Percentiles rank a stretch among this genome's conserved stretches.
Evolutionary conservation across 495 filamentous ascomycete species (phyloP).

Genomic region (Gamarada debralockiae): DNA sequence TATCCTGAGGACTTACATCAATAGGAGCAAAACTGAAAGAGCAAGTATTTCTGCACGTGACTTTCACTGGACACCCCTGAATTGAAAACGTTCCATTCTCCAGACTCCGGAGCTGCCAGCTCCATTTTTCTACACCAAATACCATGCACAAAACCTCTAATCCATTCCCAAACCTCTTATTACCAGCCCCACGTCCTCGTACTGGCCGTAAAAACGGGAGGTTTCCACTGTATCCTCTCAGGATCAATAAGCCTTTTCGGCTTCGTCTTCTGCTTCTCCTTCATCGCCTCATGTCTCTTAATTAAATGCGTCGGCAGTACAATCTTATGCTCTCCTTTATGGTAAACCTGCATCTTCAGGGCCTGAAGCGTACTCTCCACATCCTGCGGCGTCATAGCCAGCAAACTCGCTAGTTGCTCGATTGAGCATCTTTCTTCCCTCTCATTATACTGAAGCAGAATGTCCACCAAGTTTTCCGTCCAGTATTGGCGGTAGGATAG

Average conservation of each 20-base stretch:
- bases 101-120: not conserved
- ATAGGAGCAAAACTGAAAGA: too few relatives aligned
- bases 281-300: constrained; percentile 59
- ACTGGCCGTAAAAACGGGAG: constrained; percentile 86
- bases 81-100: not conserved
- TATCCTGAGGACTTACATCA: too few relatives aligned
- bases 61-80: too few relatives aligned
- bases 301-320: constrained; percentile 67
- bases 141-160: too few relatives aligned
- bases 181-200: constrained; percentile 96
- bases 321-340: constrained; percentile 92
- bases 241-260: constrained; percentile 71
- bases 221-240: constrained; percentile 85
- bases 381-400: constrained; percentile 93
- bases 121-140: not conserved
- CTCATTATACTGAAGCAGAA: constrained; percentile 62
- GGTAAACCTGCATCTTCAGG: constrained; percentile 90
- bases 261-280: constrained; percentile 72
- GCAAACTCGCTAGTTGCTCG: constrained; percentile 70
- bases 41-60: too few relatives aligned
- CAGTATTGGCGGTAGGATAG: constrained; percentile 94
- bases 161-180: not conserved
- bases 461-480: constrained; percentile 87
- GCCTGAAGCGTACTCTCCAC: constrained; percentile 91
- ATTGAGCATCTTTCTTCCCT: constrained; percentile 68